Conservation (phyloP, 139 green algal species). For the Chlorella sorokiniana region DNA sequence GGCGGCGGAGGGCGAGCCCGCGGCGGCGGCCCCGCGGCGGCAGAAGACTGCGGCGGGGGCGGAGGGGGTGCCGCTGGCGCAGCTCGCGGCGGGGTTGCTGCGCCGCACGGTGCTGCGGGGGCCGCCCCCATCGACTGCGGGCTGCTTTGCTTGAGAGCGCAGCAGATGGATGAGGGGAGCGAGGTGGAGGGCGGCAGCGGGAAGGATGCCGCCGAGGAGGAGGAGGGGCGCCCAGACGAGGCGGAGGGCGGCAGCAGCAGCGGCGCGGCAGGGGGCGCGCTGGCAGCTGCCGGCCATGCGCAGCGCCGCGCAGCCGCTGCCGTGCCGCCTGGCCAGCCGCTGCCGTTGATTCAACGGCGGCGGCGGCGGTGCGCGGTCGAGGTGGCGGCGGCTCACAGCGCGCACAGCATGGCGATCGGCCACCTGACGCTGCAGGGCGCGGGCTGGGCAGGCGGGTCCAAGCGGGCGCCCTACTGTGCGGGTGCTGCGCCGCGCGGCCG, state of each 20-base stretch:
- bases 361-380: slow-evolving; percentile 38
- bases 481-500: neutral
- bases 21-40: neutral
- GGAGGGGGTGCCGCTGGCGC: neutral
- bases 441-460: neutral
- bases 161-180: neutral
- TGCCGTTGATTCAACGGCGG: neutral
- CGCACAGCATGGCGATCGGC: slow-evolving; percentile 59
- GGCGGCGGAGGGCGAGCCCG: neutral
- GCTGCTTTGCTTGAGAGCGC: slow-evolving; percentile 45
- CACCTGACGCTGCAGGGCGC: slow-evolving; percentile 5
- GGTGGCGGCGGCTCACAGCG: slow-evolving; percentile 48
- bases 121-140: slow-evolving; percentile 44
- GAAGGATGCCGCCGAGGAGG: neutral
- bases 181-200: neutral
- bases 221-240: neutral
- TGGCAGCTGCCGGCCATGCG: neutral
- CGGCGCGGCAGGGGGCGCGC: neutral
- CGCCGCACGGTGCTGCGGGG: neutral
- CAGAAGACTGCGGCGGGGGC: neutral
- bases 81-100: slow-evolving; percentile 7
- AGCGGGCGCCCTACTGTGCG: neutral
- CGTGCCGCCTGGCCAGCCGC: neutral
- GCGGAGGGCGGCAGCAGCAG: neutral
- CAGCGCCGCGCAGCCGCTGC: neutral